These are phyloP conservation scores for Metschnikowia rubicola DNA, from an alignment of 805 yeast species.

Conservation along the genomic window DNA sequence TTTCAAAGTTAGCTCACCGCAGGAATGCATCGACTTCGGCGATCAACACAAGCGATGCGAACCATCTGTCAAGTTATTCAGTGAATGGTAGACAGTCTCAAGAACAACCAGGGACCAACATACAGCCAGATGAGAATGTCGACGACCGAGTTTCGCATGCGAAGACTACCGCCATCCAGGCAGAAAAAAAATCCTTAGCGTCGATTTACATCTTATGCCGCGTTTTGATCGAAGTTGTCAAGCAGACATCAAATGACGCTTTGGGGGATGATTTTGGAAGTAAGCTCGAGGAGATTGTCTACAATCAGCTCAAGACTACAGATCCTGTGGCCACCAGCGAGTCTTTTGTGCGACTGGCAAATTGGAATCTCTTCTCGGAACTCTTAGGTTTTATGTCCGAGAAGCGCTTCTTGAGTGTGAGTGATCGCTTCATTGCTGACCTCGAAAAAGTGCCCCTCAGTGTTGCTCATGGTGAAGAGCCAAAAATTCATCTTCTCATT, in stretches of 20 bases:
- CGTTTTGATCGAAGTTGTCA: constrained; percentile 87
- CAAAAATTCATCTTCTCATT: constrained; percentile 68
- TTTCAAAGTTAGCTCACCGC: constrained; percentile 41
- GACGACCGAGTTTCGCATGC: constrained; percentile 39
- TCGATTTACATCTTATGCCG: constrained; percentile 87
- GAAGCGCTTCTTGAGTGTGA: constrained; percentile 77
- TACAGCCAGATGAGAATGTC: constrained; percentile 12
- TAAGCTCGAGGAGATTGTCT: constrained; percentile 88
- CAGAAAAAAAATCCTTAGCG: constrained; percentile 81
- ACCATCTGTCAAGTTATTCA: not conserved
- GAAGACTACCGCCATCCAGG: constrained; percentile 69
- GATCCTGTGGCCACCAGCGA: constrained; percentile 68
- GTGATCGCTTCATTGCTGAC: constrained; percentile 91
- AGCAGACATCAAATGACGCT: constrained; percentile 73
- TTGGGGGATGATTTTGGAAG: constrained; percentile 77
- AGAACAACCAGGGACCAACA: not conserved
- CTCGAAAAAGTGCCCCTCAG: constrained; percentile 69
- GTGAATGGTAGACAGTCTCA: no score
- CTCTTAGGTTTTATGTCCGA: constrained; percentile 88
- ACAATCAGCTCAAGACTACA: constrained; percentile 81
- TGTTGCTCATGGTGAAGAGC: constrained; percentile 38
- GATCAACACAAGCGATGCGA: constrained; percentile 15
- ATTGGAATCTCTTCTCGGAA: constrained; percentile 90
- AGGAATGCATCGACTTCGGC: constrained; percentile 48
- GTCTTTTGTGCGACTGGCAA: constrained; percentile 77